Evolutionary conservation across 768 basidiomycete genomes (phyloP).

Genomic region (Tulasnella sp.): DNA sequence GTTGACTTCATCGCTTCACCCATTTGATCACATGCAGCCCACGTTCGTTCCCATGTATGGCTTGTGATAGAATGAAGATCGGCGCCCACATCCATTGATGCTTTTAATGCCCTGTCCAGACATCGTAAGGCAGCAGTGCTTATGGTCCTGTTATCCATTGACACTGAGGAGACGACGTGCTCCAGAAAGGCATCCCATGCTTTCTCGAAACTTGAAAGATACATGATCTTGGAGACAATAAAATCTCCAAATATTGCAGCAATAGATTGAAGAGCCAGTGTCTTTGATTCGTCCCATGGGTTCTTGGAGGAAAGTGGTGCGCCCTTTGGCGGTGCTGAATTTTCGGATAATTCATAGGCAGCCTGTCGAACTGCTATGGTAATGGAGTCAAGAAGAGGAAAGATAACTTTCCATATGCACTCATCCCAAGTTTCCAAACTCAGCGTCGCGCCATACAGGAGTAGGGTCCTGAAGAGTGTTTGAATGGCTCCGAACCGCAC

Average conservation of each 20-base stretch:
- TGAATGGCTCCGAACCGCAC: conserved; percentile 90
- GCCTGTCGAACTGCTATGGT: conserved; percentile 40
- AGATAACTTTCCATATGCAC: conserved; percentile 82
- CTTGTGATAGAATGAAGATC: conserved; percentile 29
- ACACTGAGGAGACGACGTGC: conserved; percentile 56
- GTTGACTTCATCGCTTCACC: conserved; percentile 42
- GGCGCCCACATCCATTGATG: conserved; percentile 29
- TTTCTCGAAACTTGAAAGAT: conserved; percentile 50
- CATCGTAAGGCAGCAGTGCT: conserved; percentile 78
- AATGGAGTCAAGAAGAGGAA: conserved; percentile 68
- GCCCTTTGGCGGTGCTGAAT: conserved; percentile 8
- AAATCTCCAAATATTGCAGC: conserved; percentile 78
- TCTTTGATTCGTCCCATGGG: conserved; percentile 80
- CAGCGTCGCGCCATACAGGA: conserved; percentile 81
- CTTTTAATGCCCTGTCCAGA: conserved; percentile 63
- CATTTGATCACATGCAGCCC: conserved; percentile 55
- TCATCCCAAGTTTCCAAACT: conserved; percentile 76
- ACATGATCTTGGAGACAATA: conserved; percentile 56
- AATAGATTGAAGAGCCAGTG: conserved; percentile 69
- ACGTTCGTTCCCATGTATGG: conserved; percentile 46
- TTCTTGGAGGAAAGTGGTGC: conserved; percentile 22
- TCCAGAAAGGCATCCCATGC: conserved; percentile 66
- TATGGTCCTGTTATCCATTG: conserved; percentile 51
- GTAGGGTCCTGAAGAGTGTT: conserved; percentile 85
- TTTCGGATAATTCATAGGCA: neutral